Base-by-base conservation (phyloP, 163 green algal genomes). In the Smithsoniella earleae region DNA sequence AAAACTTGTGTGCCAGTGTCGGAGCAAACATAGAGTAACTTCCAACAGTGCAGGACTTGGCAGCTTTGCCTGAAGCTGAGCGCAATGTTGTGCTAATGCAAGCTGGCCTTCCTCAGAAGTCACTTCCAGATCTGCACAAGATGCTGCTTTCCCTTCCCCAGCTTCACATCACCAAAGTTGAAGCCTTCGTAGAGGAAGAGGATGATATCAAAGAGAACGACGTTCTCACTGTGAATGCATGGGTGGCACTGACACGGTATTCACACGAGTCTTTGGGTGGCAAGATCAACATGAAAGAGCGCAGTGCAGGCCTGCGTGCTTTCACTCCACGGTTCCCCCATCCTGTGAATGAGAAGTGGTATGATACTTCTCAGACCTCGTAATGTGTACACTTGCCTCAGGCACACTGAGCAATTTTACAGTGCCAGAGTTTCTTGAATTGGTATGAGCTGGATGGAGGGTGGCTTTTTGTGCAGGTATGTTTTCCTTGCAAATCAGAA, bases 171-270 rank as follows among this genome's bases (percentile, higher is more conserved):
- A 69, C 20, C 27, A 16, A 1, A 0, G 58, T 34, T 1, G 16
- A 33, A 4, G 58, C 58, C 0, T 69, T 69, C 43, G 58, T 69
- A 18, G 58, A 69, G 58, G 58, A 69, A 33, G 58, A 69, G 58
- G 58, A 69, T 16, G 58, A 69, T 34, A 34, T 69, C 58, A 69
- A 69, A 36, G 58, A 69, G 58, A 16, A 36, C n/a, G 58, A 69
- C 58, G 8, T 69, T 30, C 58, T 69, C 30, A 69, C 58, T 18
- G 58, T 69, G 58, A 18, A 69, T 33, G 58, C 25, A 34, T 69
- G 58, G 58, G 13, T 64, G 25, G 49, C 49, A 27, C n/a, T n/a
- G n/a, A n/a, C n/a, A n/a, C n/a, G n/a, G n/a, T n/a, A n/a, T n/a
- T n/a, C n/a, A n/a, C n/a, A n/a, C n/a, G n/a, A n/a, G n/a, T n/a